Conservation (phyloP, 2,329 filamentous ascomycete genomes). For the Penicillium vulpinum region DNA sequence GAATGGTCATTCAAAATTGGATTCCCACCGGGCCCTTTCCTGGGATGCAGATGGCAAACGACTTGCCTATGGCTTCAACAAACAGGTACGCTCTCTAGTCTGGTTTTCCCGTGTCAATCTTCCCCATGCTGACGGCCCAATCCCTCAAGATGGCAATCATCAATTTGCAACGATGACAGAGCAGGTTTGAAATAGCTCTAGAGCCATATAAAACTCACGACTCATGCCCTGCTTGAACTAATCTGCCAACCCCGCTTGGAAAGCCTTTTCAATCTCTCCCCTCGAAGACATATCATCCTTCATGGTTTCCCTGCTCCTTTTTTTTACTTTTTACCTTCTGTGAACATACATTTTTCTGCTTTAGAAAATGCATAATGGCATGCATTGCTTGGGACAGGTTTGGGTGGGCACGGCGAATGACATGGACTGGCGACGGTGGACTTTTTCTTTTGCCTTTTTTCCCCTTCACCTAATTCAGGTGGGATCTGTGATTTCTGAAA, state of each 20-base stretch:
- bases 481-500: conserved; percentile 12
- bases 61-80: conserved; percentile 52
- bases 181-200: neutral
- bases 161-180: conserved; percentile 41
- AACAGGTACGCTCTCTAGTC: conserved; percentile 44
- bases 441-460: conserved; percentile 12
- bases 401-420: conserved; percentile 29
- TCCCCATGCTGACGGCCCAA: neutral
- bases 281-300: conserved; percentile 8
- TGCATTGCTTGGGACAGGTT: conserved; percentile 28
- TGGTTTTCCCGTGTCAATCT: neutral
- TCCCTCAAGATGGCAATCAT: conserved; percentile 38
- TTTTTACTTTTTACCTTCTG: conserved; percentile 19
- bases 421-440: conserved; percentile 25
- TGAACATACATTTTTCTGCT: conserved; percentile 28
- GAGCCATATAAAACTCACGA: conserved; percentile 5
- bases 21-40: conserved; percentile 45
- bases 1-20: conserved; percentile 31
- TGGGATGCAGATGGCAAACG: conserved; percentile 58
- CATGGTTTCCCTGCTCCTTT: neutral
- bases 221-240: conserved; percentile 7
- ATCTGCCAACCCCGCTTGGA: conserved; percentile 1
- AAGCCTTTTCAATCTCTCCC: conserved; percentile 1
- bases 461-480: conserved; percentile 9
- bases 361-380: conserved; percentile 37